A percentile compares a stretch with the other conserved stretches of the same genome.
Conservation (phyloP, 805 yeast genomes). For the Cyberlindnera subsufficiens region DNA sequence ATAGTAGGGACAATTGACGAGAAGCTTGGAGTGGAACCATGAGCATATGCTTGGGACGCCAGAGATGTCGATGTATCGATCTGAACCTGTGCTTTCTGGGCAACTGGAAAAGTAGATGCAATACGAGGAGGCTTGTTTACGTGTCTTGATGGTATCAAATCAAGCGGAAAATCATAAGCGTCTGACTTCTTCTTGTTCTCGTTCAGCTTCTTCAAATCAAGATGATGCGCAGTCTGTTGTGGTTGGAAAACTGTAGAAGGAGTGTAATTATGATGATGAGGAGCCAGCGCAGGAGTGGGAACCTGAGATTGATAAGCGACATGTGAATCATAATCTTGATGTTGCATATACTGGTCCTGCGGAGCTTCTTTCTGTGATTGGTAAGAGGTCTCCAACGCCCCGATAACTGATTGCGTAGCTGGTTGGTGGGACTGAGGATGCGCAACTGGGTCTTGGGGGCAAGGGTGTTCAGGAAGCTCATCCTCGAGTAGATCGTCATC, state of each 20-base stretch:
- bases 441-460: slow-evolving; percentile 16
- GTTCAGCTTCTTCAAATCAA: slow-evolving; percentile 29
- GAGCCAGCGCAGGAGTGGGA: background rate
- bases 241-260: slow-evolving; percentile 4
- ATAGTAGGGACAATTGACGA: background rate
- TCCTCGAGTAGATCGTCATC: slow-evolving; percentile 40
- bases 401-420: too few species aligned
- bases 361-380: background rate
- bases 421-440: too few species aligned
- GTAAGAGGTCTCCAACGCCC: too few species aligned
- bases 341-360: background rate
- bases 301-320: slow-evolving; percentile 1
- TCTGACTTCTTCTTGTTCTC: slow-evolving; percentile 58
- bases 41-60: slow-evolving; percentile 1
- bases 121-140: background rate
- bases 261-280: background rate
- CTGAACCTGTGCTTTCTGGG: background rate
- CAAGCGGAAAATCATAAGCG: slow-evolving; percentile 71
- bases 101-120: background rate
- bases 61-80: background rate
- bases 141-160: slow-evolving; percentile 36
- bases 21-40: background rate
- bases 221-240: slow-evolving; percentile 9
- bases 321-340: background rate
- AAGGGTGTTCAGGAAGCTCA: slow-evolving; percentile 15